Evolutionary conservation across 2,329 filamentous ascomycete species (phyloP).

Genomic region (Westerdykella sp.): DNA sequence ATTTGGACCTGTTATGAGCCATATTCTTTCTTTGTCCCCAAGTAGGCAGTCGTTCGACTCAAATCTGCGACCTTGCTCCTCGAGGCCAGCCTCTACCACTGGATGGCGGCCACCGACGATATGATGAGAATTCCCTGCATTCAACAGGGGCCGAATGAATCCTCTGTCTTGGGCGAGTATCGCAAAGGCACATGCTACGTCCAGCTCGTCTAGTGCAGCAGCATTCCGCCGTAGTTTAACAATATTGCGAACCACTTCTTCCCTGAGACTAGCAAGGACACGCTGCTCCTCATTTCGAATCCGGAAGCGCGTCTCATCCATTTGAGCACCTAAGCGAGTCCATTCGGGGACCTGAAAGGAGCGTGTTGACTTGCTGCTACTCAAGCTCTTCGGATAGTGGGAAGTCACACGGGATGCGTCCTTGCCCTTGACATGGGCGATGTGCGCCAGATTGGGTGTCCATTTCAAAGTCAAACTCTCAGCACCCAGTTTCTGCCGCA

Average conservation of each 20-base stretch:
- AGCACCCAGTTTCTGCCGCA: conserved; percentile 53
- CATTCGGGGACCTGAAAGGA: conserved; percentile 81
- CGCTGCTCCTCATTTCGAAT: conserved; percentile 80
- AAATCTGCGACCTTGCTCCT: conserved; percentile 73
- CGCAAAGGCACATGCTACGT: conserved; percentile 83
- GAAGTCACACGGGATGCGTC: conserved; percentile 42
- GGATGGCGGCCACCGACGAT: conserved; percentile 85
- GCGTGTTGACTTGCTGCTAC: conserved; percentile 74
- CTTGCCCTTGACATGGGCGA: conserved; percentile 83
- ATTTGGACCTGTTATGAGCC: conserved; percentile 76
- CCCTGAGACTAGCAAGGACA: conserved; percentile 69
- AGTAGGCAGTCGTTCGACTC: conserved; percentile 81
- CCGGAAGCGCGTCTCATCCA: conserved; percentile 70
- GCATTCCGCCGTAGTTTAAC: conserved; percentile 85
- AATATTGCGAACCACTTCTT: conserved; percentile 71
- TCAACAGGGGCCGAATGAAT: conserved; percentile 68
- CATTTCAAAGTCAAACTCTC: conserved; percentile 68
- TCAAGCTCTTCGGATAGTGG: conserved; percentile 52
- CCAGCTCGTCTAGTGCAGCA: conserved; percentile 84
- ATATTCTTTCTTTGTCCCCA: conserved; percentile 66
- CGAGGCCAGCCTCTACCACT: conserved; percentile 79
- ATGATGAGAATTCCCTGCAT: conserved; percentile 57
- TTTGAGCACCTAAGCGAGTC: conserved; percentile 69
- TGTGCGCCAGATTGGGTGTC: conserved; percentile 80
- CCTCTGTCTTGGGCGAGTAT: conserved; percentile 67